Evolutionary conservation across 2,329 filamentous ascomycete species (phyloP), one percentile per base, ranked within the genome.

Genomic region (Paramyrothecium roridum): DNA sequence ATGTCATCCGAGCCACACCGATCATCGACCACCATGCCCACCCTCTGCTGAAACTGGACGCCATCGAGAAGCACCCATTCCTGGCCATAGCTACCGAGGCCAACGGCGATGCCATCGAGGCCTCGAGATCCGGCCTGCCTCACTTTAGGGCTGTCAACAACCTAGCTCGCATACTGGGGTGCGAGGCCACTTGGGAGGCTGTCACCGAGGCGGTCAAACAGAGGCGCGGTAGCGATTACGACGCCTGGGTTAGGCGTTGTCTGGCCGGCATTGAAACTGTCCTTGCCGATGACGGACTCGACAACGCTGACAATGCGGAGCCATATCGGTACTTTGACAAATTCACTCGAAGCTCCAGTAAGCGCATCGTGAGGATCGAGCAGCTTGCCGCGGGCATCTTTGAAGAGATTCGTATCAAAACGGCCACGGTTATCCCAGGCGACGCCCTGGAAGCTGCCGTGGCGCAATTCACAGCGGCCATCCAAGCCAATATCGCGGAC

Each of bases 341-440:
- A 21, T 89, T 89, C 60, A 87, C 86, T 0, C 74, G 77, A 20
- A 83, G 82, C 53, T 75, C 80, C 8, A 89, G 84, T 62, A 89
- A 85, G 69, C 83, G 89, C 23, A 91, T 96, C 53, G 85, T 93
- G 19, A 82, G 90, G 10, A 89, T 96, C 59, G 91, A 96, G 70
- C 80, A 84, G 1, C 67, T 93, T 2, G 90, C 89, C 0, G 83
- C 85, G 37, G 75, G 81, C 11, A 75, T 91, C 59, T 78, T 87
- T 60, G 73, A 82, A 22, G 69, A 78, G 10, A 68, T 75, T 16
- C 72, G 73, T 49, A 65, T 71, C 6, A 70, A 72, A 33, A 64
- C 70, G 20, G 56, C 59, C 2, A 54, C 60, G 1, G 53, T 61
- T 1, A 58, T 63, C 3, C 26, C 26, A 30, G 26, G 6, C 10